A percentile compares a stretch with the other conserved stretches of the same genome.
Evolutionary conservation across 768 basidiomycete genomes (phyloP).

Genomic region (Udeniomyces megalosporus): DNA sequence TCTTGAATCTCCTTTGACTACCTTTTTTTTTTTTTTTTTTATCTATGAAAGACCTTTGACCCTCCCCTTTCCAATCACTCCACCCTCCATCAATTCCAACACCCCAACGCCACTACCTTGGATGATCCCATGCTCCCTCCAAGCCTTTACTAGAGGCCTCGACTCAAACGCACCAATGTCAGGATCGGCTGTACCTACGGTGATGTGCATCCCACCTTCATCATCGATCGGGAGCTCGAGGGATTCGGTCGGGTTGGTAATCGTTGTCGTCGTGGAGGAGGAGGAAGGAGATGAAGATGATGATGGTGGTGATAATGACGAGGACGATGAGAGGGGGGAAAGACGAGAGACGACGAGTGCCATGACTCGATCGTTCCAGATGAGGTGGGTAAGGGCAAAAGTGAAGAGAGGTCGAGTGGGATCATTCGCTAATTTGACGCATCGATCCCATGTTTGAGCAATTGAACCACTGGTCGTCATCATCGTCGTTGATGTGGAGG

Average conservation of each 20-base stretch:
- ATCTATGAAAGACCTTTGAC: neutral
- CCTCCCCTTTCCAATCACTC: neutral
- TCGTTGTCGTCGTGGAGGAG: neutral
- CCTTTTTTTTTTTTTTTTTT: neutral
- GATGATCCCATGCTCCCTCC: conserved; percentile 16
- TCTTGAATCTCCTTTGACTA: neutral
- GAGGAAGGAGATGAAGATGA: neutral
- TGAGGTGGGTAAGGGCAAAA: conserved; percentile 43
- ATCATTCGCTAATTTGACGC: conserved; percentile 6
- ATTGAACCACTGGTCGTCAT: neutral
- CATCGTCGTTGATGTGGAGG: neutral
- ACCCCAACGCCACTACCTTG: neutral
- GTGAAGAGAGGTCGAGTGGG: conserved; percentile 41
- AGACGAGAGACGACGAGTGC: conserved; percentile 55
- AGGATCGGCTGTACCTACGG: conserved; percentile 53
- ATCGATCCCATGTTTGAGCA: neutral
- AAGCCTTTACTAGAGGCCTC: conserved; percentile 38
- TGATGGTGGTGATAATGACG: neutral
- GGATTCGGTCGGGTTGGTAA: neutral
- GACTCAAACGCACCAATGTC: conserved; percentile 53
- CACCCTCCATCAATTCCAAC: neutral
- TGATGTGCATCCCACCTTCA: conserved; percentile 54
- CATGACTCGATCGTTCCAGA: conserved; percentile 71
- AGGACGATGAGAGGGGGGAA: neutral
- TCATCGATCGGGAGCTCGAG: conserved; percentile 29